Evolutionary conservation across 345 rosid species (phyloP).

Genomic region (Anacardium occidentale): DNA sequence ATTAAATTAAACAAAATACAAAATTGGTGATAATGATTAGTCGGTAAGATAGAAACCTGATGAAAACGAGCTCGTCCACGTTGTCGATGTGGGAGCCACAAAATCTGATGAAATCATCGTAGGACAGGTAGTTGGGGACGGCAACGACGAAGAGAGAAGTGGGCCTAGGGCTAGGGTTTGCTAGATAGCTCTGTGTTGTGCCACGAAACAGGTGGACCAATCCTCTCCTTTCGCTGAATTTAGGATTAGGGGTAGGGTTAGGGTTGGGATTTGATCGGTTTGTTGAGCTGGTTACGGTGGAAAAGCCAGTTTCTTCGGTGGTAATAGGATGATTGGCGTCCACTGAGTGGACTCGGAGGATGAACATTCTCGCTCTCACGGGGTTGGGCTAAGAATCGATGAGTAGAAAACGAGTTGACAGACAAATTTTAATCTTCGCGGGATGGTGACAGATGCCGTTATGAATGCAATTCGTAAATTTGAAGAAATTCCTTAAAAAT

Average conservation of each 20-base stretch:
- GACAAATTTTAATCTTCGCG: background rate
- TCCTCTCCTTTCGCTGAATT: slow-evolving; percentile 68
- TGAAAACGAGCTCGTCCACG: slow-evolving; percentile 57
- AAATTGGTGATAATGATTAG: background rate
- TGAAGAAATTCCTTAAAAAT: background rate
- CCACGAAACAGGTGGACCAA: slow-evolving; percentile 67
- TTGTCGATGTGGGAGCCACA: slow-evolving; percentile 46
- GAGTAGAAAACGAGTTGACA: background rate
- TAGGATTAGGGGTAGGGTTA: slow-evolving; percentile 33
- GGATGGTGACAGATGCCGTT: background rate
- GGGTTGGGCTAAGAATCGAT: background rate
- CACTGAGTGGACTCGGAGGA: slow-evolving; percentile 82
- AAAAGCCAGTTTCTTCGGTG: slow-evolving; percentile 50
- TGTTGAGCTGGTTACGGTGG: slow-evolving; percentile 26
- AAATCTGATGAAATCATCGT: slow-evolving; percentile 71
- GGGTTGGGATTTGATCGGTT: slow-evolving; percentile 26
- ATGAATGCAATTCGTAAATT: background rate
- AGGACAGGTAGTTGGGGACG: slow-evolving; percentile 78
- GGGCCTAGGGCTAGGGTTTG: slow-evolving; percentile 67
- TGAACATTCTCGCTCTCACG: slow-evolving; percentile 43
- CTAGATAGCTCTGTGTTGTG: slow-evolving; percentile 56
- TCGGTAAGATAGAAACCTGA: slow-evolving; percentile 38
- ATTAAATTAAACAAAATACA: background rate
- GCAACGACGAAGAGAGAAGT: slow-evolving; percentile 77
- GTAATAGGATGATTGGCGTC: slow-evolving; percentile 58